phyloP scores from a whole-genome alignment of 2,329 filamentous ascomycete species.

The Neophaeococcomyces mojaviensis region DNA sequence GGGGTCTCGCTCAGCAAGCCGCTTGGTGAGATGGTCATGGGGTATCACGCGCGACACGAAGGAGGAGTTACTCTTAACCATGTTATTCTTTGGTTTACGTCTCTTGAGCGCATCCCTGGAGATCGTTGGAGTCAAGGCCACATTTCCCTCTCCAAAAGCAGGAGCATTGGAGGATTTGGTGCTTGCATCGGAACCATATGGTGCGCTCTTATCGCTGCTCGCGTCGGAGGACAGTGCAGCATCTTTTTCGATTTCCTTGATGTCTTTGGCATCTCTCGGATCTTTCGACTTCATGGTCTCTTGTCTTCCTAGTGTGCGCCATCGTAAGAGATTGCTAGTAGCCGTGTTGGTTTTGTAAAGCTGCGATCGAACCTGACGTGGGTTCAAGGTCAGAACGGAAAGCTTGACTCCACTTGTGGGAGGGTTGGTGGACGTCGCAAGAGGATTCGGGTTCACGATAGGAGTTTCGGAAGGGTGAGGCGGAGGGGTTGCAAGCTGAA shows the following conservation, averaged over 20 bases:
- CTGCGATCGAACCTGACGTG: slow-evolving; percentile 41
- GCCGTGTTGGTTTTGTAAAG: slow-evolving; percentile 49
- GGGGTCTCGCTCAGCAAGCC: slow-evolving; percentile 66
- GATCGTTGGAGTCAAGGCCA: slow-evolving; percentile 56
- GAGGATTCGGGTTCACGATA: slow-evolving; percentile 77
- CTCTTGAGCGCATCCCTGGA: slow-evolving; percentile 62
- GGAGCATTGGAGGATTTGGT: slow-evolving; percentile 41
- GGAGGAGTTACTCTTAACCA: slow-evolving; percentile 96
- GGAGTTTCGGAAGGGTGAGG: slow-evolving; percentile 92
- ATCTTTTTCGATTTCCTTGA: slow-evolving; percentile 57
- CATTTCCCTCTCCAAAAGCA: slow-evolving; percentile 80
- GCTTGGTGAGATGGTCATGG: slow-evolving; percentile 72
- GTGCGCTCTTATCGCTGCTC: slow-evolving; percentile 47
- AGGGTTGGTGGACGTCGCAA: slow-evolving; percentile 77
- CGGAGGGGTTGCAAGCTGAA: slow-evolving; percentile 86
- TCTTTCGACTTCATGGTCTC: slow-evolving; percentile 20
- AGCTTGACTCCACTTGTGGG: slow-evolving; percentile 78
- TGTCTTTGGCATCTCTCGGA: slow-evolving; percentile 39
- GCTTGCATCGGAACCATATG: slow-evolving; percentile 35
- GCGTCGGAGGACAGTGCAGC: slow-evolving; percentile 53
- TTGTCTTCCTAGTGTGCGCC: slow-evolving; percentile 19
- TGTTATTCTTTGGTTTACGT: slow-evolving; percentile 94
- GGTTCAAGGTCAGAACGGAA: slow-evolving; percentile 65
- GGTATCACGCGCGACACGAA: slow-evolving; percentile 96
- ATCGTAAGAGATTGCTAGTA: slow-evolving; percentile 33